These are phyloP conservation scores for Globisporangium radiosum DNA, from an alignment of 352 stramenopile species.

Conservation along the genomic window DNA sequence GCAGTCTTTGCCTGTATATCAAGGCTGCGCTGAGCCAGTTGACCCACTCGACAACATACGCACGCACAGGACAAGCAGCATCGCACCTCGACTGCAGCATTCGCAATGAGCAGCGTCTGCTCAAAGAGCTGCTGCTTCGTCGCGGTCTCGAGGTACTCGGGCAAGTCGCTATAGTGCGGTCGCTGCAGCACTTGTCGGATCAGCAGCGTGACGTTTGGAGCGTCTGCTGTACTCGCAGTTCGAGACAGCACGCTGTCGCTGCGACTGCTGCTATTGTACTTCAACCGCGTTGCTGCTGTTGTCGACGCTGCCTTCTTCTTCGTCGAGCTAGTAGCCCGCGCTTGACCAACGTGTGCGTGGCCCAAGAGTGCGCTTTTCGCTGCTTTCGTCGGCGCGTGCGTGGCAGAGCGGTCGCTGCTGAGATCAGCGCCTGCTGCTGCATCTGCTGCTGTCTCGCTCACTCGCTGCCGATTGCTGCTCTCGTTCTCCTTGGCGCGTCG, in stretches of 20 bases:
- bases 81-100: constrained; percentile 34
- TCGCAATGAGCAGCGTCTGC: constrained; percentile 33
- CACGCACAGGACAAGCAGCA: too few relatives aligned
- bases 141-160: constrained; percentile 24
- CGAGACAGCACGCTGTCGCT: not conserved
- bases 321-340: not conserved
- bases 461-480: constrained; percentile 11
- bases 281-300: not conserved
- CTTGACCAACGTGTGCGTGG: not conserved
- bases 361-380: not conserved
- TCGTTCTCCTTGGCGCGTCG: constrained; percentile 14
- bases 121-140: constrained; percentile 45
- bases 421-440: not conserved
- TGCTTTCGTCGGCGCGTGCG: constrained; percentile 5
- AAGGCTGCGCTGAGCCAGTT: not conserved
- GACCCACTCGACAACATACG: too few relatives aligned
- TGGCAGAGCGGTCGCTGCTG: not conserved
- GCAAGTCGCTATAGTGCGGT: constrained; percentile 29
- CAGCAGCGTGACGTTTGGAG: constrained; percentile 28
- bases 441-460: not conserved
- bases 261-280: not conserved
- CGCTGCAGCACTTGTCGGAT: constrained; percentile 47
- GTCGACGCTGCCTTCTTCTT: not conserved
- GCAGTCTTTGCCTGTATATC: constrained; percentile 19
- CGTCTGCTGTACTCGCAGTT: not conserved